A percentile compares a stretch with the other conserved stretches of the same genome.
phyloP scores from a whole-genome alignment of 768 basidiomycete genomes.

The Arthromyces matolae region DNA sequence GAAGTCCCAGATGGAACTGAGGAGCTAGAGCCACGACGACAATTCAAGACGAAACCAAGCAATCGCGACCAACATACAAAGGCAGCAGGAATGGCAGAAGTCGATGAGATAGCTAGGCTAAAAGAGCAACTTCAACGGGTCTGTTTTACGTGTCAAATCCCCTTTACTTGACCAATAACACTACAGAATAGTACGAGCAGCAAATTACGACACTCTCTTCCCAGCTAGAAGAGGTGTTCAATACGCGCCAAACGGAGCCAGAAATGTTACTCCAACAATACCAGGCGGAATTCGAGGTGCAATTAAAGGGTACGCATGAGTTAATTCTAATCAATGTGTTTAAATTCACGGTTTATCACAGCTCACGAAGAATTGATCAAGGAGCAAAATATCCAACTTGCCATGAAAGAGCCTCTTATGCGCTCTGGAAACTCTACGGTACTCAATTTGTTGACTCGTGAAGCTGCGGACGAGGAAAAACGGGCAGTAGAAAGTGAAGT shows the following conservation, averaged over 20 bases:
- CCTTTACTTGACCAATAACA: neutral
- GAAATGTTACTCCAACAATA: constrained; percentile 52
- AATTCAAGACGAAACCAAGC: constrained; percentile 8
- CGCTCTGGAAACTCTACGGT: constrained; percentile 45
- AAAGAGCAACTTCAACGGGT: constrained; percentile 26
- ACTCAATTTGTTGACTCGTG: constrained; percentile 68
- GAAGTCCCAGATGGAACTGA: constrained; percentile 15
- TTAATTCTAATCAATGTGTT: too few species aligned
- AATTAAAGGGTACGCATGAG: constrained; percentile 41
- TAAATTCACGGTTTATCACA: constrained; percentile 20
- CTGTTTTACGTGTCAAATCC: constrained; percentile 1
- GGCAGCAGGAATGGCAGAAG: constrained; percentile 4
- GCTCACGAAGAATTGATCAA: constrained; percentile 56
- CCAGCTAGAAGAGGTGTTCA: constrained; percentile 58
- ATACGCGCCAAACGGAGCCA: constrained; percentile 60
- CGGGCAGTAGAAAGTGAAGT: constrained; percentile 47
- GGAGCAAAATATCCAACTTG: constrained; percentile 51
- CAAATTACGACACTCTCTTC: constrained; percentile 44
- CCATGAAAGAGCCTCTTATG: constrained; percentile 52
- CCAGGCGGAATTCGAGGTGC: constrained; percentile 47
- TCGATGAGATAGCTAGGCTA: constrained; percentile 15
- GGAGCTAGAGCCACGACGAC: neutral
- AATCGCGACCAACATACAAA: constrained; percentile 6
- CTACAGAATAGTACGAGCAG: constrained; percentile 30
- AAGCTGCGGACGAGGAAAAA: constrained; percentile 69